These are phyloP conservation scores for Hanseniaspora meyeri DNA, from an alignment of 805 yeast species.

Conservation along the genomic window DNA sequence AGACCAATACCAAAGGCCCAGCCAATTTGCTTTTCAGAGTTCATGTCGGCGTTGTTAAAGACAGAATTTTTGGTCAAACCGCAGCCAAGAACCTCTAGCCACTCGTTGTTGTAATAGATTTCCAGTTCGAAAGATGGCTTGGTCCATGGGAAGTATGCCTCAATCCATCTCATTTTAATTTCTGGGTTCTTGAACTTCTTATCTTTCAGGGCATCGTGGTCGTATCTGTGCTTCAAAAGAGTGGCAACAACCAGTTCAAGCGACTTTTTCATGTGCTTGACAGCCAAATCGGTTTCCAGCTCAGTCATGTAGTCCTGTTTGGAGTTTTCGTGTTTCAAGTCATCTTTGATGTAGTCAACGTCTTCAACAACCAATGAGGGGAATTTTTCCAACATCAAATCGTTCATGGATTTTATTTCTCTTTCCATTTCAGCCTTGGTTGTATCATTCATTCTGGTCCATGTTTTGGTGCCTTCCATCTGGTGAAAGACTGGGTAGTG, in stretches of 20 bases:
- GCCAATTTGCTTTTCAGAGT: conserved; percentile 48
- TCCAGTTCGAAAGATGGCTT: conserved; percentile 97
- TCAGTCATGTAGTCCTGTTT: conserved; percentile 67
- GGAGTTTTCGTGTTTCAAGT: conserved; percentile 44
- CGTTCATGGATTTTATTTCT: conserved; percentile 46
- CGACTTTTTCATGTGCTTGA: conserved; percentile 72
- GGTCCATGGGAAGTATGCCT: conserved; percentile 96
- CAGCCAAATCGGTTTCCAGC: conserved; percentile 54
- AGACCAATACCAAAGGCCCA: conserved; percentile 98
- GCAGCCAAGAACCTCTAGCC: conserved; percentile 96
- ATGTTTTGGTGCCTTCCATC: conserved; percentile 88
- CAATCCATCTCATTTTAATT: conserved; percentile 82
- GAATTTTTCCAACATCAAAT: conserved; percentile 37
- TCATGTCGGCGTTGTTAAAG: conserved; percentile 55
- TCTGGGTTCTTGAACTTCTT: conserved; percentile 37
- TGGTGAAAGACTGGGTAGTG: conserved; percentile 97
- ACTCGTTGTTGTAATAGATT: conserved; percentile 96
- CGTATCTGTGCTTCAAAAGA: conserved; percentile 28
- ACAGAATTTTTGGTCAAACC: conserved; percentile 80
- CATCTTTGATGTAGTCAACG: conserved; percentile 32
- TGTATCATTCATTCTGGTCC: conserved; percentile 44
- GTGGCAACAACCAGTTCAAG: conserved; percentile 71
- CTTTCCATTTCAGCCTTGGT: conserved; percentile 15
- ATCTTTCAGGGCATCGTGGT: conserved; percentile 34
- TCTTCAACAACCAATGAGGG: conserved; percentile 58